phyloP scores from a whole-genome alignment of 1,284 basidiomycete genomes.

The Fistulinella staudtii region DNA sequence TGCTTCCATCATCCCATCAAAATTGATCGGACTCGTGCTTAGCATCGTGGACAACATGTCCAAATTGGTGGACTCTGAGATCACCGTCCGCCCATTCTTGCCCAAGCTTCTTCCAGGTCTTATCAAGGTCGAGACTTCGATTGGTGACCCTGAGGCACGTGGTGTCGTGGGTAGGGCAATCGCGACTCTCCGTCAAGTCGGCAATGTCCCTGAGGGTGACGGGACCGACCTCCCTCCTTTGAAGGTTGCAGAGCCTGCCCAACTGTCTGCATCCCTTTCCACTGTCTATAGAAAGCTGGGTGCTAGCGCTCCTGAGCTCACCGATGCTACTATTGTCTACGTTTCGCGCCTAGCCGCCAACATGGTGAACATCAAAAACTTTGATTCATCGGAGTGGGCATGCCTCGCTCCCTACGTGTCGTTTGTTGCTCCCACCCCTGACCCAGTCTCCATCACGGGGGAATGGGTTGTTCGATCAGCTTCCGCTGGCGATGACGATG shows the following conservation, averaged over 20 bases:
- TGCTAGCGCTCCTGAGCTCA: conserved; percentile 50
- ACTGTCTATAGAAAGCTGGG: conserved; percentile 84
- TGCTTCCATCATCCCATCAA: conserved; percentile 15
- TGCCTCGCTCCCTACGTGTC: conserved; percentile 74
- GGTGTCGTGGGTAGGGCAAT: conserved; percentile 86
- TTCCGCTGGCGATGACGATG: conserved; percentile 70
- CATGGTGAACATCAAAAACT: conserved; percentile 89
- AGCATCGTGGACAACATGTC: conserved; percentile 98
- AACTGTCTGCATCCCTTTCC: conserved; percentile 64
- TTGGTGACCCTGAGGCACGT: conserved; percentile 96
- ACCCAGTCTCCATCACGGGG: conserved; percentile 66
- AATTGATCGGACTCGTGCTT: conserved; percentile 21
- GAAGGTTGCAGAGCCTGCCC: conserved; percentile 68
- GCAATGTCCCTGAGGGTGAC: conserved; percentile 80
- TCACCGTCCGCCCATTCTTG: conserved; percentile 95
- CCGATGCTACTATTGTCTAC: conserved; percentile 67
- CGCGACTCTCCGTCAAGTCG: conserved; percentile 89
- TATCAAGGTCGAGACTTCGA: conserved; percentile 88
- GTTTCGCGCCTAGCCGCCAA: conserved; percentile 77
- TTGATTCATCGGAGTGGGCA: conserved; percentile 87
- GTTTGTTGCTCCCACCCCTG: conserved; percentile 63
- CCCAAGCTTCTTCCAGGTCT: conserved; percentile 93
- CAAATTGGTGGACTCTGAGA: conserved; percentile 93
- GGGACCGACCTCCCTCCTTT: conserved; percentile 86
- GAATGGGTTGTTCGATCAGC: conserved; percentile 91